phyloP scores from a whole-genome alignment of 768 basidiomycete genomes.

The Trametes villosa region DNA sequence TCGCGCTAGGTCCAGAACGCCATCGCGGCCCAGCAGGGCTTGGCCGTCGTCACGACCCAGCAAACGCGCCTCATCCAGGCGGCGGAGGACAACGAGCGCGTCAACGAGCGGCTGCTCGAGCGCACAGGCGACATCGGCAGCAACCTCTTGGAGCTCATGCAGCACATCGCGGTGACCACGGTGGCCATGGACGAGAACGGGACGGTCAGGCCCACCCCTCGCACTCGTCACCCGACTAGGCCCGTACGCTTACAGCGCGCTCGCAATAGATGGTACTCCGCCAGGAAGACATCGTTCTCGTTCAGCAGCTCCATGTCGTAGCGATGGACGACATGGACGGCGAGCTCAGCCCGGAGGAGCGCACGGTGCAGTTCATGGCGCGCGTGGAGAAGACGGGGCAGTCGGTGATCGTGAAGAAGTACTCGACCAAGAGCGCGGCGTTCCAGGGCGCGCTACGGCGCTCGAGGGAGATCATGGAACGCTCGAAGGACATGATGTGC shows the following conservation, averaged over 20 bases:
- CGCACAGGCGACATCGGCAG: not conserved
- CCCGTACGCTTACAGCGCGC: not conserved
- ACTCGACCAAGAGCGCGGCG: not conserved
- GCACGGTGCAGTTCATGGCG: not conserved
- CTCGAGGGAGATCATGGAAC: not conserved
- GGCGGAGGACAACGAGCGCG: not conserved
- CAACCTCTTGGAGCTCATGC: not conserved
- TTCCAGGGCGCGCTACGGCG: not conserved
- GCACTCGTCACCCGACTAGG: not conserved
- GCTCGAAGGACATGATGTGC: constrained; percentile 4
- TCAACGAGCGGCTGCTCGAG: not conserved
- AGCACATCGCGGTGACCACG: not conserved
- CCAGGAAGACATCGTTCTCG: not conserved
- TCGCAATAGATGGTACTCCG: constrained; percentile 1
- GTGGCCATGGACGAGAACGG: not conserved
- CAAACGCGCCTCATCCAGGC: not conserved
- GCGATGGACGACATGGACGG: not conserved
- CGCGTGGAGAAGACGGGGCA: not conserved
- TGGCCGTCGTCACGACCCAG: not conserved
- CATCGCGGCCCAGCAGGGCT: not conserved
- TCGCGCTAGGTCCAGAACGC: not conserved
- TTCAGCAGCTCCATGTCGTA: not conserved
- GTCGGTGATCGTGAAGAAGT: constrained; percentile 6
- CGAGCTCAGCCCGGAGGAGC: not conserved
- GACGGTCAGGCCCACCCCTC: not conserved